Evolutionary conservation across 768 basidiomycete genomes (phyloP).

Genomic region (Scleroderma citrinum): DNA sequence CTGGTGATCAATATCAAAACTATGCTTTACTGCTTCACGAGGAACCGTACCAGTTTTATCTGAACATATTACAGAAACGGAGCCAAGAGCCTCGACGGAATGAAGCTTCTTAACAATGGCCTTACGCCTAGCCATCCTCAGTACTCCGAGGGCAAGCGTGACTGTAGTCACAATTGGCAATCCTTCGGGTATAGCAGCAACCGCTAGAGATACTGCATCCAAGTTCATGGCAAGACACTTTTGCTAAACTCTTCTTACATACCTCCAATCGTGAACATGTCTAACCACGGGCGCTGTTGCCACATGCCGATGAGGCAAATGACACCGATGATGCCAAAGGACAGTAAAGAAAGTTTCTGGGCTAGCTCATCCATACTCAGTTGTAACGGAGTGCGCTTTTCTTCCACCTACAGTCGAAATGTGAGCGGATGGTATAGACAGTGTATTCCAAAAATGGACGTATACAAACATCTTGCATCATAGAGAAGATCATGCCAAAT

Average conservation of each 20-base stretch:
- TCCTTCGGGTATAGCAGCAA: constrained; percentile 98
- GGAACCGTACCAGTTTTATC: constrained; percentile 77
- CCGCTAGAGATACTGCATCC: constrained; percentile 82
- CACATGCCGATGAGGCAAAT: constrained; percentile 88
- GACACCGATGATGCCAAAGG: constrained; percentile 91
- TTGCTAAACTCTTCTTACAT: constrained; percentile 16
- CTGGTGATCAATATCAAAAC: constrained; percentile 26
- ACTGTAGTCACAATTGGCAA: constrained; percentile 96
- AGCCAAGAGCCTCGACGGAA: constrained; percentile 89
- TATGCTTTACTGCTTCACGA: background rate
- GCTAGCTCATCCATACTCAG: constrained; percentile 96
- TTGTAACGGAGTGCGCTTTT: constrained; percentile 89
- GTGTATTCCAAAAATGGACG: background rate
- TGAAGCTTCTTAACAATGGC: constrained; percentile 97
- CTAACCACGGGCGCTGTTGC: constrained; percentile 85
- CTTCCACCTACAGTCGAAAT: constrained; percentile 48
- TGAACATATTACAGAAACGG: constrained; percentile 95
- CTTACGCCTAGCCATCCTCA: constrained; percentile 90
- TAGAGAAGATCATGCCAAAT: constrained; percentile 93
- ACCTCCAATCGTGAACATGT: constrained; percentile 99
- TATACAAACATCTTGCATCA: constrained; percentile 88
- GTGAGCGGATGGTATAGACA: background rate
- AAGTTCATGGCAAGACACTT: constrained; percentile 3
- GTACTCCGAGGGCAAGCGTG: constrained; percentile 89
- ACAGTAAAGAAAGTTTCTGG: constrained; percentile 81